Percentiles rank a stretch among this genome's conserved stretches.
These are phyloP conservation scores for Aspergillus hortae DNA, from an alignment of 2,329 filamentous ascomycete species.

Conservation along the genomic window DNA sequence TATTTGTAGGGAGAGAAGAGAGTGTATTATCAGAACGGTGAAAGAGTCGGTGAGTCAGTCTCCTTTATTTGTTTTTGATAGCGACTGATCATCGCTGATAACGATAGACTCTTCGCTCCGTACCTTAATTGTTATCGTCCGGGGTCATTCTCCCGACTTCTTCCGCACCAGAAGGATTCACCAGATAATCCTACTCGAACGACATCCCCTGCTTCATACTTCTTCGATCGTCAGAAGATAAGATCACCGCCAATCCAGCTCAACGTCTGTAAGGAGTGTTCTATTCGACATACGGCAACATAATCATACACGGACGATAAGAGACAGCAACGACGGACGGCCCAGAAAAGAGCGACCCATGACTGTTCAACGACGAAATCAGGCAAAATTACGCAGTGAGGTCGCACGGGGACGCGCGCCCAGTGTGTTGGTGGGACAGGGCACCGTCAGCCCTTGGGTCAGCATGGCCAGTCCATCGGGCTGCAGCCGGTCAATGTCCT, in stretches of 20 bases:
- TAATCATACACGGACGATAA: neutral
- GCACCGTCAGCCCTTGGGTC: conserved; percentile 25
- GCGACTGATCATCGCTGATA: neutral
- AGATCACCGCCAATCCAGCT: too few relatives aligned
- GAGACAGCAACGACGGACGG: too few relatives aligned
- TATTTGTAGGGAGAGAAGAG: neutral
- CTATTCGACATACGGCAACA: too few relatives aligned
- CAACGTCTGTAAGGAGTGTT: neutral
- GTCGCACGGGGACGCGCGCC: conserved; percentile 6
- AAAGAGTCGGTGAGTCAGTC: conserved; percentile 1
- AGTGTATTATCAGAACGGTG: too few relatives aligned
- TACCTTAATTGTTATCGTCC: neutral
- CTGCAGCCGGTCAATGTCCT: conserved; percentile 33
- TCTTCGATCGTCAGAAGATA: too few relatives aligned
- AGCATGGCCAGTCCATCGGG: conserved; percentile 29
- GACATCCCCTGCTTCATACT: too few relatives aligned
- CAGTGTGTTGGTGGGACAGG: conserved; percentile 28
- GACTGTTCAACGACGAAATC: too few relatives aligned
- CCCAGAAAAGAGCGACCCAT: neutral
- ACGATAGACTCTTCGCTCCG: neutral
- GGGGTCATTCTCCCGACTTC: neutral
- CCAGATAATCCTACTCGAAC: too few relatives aligned
- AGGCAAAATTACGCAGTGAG: neutral
- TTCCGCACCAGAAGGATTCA: neutral
- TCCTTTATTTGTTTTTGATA: neutral